Conservation (phyloP, 176 grass and related monocot species). For the Avena insularis region DNA sequence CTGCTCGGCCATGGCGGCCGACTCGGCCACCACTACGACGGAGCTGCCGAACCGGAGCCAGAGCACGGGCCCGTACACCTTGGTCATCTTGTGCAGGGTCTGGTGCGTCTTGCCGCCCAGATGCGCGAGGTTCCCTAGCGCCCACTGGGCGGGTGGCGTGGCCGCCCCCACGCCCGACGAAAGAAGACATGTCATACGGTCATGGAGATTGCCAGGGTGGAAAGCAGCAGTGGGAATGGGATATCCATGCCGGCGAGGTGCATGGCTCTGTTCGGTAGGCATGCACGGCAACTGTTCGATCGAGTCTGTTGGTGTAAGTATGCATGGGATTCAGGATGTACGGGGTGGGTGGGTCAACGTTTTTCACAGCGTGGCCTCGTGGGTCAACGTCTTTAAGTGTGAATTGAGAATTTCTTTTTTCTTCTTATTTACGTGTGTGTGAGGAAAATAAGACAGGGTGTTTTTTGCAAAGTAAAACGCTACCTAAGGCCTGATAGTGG, state of each 20-base stretch:
- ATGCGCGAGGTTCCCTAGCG: slow-evolving; percentile 72
- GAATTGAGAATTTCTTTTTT: too few relatives aligned
- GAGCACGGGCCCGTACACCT: slow-evolving; percentile 62
- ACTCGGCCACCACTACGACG: slow-evolving; percentile 66
- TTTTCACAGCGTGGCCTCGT: too few relatives aligned
- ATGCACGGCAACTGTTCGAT: neutral
- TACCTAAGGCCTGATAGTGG: too few relatives aligned
- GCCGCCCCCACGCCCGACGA: neutral
- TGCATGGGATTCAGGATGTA: neutral
- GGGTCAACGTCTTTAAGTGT: too few relatives aligned
- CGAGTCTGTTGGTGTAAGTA: neutral
- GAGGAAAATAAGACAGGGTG: too few relatives aligned
- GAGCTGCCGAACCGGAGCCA: slow-evolving; percentile 64
- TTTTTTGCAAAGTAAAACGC: too few relatives aligned
- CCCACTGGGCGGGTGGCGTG: too few relatives aligned
- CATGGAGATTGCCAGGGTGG: neutral
- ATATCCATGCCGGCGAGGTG: slow-evolving; percentile 13
- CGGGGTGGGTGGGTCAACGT: too few relatives aligned
- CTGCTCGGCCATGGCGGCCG: slow-evolving; percentile 45
- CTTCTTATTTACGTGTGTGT: too few relatives aligned
- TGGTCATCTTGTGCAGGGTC: slow-evolving; percentile 53
- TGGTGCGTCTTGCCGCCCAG: slow-evolving; percentile 73
- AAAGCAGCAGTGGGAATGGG: neutral
- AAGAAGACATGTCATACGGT: neutral
- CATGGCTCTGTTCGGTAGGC: neutral